Conservation (phyloP, 148 eudicot genomes). For the Persicaria maculosa region DNA sequence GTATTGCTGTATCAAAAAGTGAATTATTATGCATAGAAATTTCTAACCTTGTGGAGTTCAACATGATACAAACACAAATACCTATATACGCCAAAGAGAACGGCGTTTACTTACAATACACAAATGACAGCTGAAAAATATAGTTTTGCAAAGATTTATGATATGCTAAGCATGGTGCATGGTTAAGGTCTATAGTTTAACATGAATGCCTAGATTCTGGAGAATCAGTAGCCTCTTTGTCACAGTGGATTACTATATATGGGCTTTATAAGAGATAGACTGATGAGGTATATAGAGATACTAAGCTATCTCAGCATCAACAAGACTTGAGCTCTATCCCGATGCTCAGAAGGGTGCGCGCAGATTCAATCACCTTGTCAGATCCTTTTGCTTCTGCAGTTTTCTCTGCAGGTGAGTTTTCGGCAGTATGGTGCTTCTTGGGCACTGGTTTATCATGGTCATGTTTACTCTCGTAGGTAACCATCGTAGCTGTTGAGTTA, state of each 20-base stretch:
- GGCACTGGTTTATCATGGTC: conserved; percentile 75
- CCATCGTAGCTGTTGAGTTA: conserved; percentile 32
- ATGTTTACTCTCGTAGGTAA: conserved; percentile 74
- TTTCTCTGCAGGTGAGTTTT: conserved; percentile 22
- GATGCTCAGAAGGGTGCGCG: conserved; percentile 49
- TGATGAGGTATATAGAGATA: not conserved
- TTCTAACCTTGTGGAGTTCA: not conserved
- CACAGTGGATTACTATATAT: not conserved
- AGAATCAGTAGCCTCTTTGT: not conserved
- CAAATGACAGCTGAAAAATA: not conserved
- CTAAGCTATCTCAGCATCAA: conserved; percentile 10
- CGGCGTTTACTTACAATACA: not conserved
- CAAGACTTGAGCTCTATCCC: conserved; percentile 65
- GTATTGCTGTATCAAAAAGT: not conserved
- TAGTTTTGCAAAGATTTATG: not conserved
- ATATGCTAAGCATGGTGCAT: not conserved
- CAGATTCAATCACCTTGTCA: conserved; percentile 44
- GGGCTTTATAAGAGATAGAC: not conserved
- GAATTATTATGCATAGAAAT: not conserved
- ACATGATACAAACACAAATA: not conserved
- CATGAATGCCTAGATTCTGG: not conserved
- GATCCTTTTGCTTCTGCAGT: conserved; percentile 24
- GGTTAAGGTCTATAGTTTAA: not conserved
- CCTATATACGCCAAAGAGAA: not conserved
- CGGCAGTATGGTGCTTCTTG: conserved; percentile 34